Evolutionary conservation across 2,329 filamentous ascomycete species (phyloP).

Genomic region (Colletotrichum orchidophilum): DNA sequence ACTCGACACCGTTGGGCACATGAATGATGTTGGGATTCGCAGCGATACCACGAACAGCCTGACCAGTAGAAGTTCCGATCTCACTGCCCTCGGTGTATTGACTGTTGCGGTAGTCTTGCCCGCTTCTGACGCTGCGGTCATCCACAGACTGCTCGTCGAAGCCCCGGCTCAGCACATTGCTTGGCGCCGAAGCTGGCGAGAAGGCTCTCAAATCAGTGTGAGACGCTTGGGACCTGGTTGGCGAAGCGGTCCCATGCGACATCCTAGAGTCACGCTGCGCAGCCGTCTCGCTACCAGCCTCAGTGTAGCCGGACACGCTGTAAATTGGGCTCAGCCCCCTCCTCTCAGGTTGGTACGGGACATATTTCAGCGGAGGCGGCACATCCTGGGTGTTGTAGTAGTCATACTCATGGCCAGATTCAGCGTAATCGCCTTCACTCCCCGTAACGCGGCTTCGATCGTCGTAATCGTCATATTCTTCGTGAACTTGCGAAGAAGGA

Average conservation of each 20-base stretch:
- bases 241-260: slow-evolving; percentile 61
- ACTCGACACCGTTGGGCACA: slow-evolving; percentile 79
- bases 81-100: slow-evolving; percentile 64
- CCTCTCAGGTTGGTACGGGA: slow-evolving; percentile 74
- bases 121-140: slow-evolving; percentile 62
- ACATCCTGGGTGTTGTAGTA: slow-evolving; percentile 71
- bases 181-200: slow-evolving; percentile 66
- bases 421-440: slow-evolving; percentile 48
- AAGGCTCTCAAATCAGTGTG: slow-evolving; percentile 51
- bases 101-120: slow-evolving; percentile 64
- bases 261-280: slow-evolving; percentile 66
- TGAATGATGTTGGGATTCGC: slow-evolving; percentile 82
- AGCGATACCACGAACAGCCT: slow-evolving; percentile 75
- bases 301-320: slow-evolving; percentile 87
- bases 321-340: slow-evolving; percentile 88
- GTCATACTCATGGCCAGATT: slow-evolving; percentile 52
- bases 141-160: slow-evolving; percentile 65
- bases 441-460: slow-evolving; percentile 12
- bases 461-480: slow-evolving; percentile 54
- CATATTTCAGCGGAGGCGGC: slow-evolving; percentile 70
- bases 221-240: slow-evolving; percentile 60
- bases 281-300: slow-evolving; percentile 70
- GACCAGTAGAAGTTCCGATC: slow-evolving; percentile 69
- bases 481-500: slow-evolving; percentile 43
- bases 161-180: slow-evolving; percentile 58